Conservation (phyloP, 176 grass and related monocot species). For the Musa itinerans region DNA sequence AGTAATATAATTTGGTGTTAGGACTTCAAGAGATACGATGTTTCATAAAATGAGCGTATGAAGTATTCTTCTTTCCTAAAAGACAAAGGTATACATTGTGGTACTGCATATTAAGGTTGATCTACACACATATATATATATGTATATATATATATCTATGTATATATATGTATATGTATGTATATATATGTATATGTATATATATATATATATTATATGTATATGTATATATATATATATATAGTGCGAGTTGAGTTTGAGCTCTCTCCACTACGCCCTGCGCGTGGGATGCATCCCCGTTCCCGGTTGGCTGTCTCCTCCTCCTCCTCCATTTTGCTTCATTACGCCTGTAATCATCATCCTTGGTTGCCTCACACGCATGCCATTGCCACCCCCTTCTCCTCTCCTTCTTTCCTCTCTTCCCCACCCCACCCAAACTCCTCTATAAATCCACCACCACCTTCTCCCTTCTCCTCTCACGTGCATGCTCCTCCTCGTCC, state of each 20-base stretch:
- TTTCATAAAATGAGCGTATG: no score
- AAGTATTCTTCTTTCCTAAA: no score
- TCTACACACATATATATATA: no score
- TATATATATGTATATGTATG: no score
- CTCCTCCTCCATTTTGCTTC: not conserved
- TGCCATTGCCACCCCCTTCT: constrained; percentile 6
- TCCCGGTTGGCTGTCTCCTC: not conserved
- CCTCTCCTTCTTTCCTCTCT: not conserved
- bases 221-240: no score
- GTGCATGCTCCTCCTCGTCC: not conserved
- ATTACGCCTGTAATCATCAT: constrained; percentile 34
- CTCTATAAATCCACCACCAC: not conserved
- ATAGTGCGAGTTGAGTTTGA: not conserved
- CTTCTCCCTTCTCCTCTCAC: not conserved
- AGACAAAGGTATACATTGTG: no score
- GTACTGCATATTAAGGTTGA: no score
- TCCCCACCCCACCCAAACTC: not conserved
- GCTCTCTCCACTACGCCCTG: not conserved
- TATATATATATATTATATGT: no score
- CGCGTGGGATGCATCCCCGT: not conserved
- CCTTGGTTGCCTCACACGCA: constrained; percentile 22
- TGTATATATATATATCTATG: no score
- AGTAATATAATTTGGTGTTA: no score
- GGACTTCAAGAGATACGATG: no score
- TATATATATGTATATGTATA: no score